These are phyloP conservation scores for Colletotrichum sp. DNA, from an alignment of 2,329 filamentous ascomycete species.

Conservation along the genomic window DNA sequence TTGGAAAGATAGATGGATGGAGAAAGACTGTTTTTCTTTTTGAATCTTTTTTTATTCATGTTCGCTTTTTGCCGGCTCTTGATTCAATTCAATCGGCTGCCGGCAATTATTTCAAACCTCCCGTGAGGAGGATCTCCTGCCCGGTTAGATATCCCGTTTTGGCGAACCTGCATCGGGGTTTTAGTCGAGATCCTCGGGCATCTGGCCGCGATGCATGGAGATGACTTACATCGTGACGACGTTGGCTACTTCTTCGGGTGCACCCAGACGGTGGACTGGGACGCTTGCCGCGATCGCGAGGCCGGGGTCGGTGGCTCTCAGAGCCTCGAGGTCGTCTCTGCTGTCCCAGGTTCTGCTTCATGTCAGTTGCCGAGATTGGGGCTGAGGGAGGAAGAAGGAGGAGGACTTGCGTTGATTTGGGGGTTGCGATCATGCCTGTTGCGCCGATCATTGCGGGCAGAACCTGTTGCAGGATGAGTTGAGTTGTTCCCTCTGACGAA, in stretches of 20 bases:
- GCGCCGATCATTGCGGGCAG: slow-evolving; percentile 39
- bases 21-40: not conserved
- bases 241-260: slow-evolving; percentile 38
- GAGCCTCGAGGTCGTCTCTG: slow-evolving; percentile 30
- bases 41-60: not conserved
- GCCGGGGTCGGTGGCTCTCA: slow-evolving; percentile 34
- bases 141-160: slow-evolving; percentile 34
- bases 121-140: slow-evolving; percentile 30
- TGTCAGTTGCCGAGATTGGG: not conserved
- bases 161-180: slow-evolving; percentile 25
- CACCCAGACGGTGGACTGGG: slow-evolving; percentile 37
- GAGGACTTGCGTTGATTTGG: slow-evolving; percentile 29
- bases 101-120: slow-evolving; percentile 26
- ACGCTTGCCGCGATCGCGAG: slow-evolving; percentile 37
- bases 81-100: not conserved
- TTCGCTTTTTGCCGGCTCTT: not conserved
- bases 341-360: slow-evolving; percentile 32
- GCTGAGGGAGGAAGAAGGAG: not conserved
- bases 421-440: slow-evolving; percentile 39
- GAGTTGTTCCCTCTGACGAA: not conserved
- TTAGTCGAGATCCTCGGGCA: not conserved
- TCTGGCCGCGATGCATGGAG: not conserved
- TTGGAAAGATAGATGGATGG: not conserved
- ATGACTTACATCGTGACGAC: slow-evolving; percentile 36
- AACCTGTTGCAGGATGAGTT: slow-evolving; percentile 28